Percentiles rank a stretch among this genome's conserved stretches.
Conservation (phyloP, 2,329 filamentous ascomycete genomes). For the Verticillium dahliae region DNA sequence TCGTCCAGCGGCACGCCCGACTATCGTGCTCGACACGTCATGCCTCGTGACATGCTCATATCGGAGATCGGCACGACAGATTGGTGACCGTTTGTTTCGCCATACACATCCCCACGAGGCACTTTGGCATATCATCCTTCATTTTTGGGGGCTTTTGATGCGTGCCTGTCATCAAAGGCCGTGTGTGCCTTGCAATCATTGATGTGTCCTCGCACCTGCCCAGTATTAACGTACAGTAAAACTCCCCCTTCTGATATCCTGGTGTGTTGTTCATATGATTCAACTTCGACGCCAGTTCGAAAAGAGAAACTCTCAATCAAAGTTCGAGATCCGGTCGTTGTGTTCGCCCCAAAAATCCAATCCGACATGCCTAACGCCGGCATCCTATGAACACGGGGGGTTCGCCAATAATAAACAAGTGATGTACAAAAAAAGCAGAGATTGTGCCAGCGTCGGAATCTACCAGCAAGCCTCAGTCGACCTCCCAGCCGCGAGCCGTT, state of each 20-base stretch:
- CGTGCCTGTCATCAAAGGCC: not conserved
- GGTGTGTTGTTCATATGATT: not conserved
- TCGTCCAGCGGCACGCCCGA: no score
- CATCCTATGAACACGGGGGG: not conserved
- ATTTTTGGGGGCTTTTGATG: not conserved
- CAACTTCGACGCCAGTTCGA: not conserved
- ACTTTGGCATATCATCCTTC: not conserved
- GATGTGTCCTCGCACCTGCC: not conserved
- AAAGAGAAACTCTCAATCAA: not conserved
- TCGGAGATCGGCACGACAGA: no score
- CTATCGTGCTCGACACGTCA: no score
- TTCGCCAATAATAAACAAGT: not conserved
- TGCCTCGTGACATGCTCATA: no score
- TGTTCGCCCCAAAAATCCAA: not conserved
- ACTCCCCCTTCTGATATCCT: not conserved
- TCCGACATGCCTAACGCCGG: not conserved
- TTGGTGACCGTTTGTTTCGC: no score
- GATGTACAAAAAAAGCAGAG: not conserved
- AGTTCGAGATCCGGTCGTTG: not conserved
- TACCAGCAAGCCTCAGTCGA: constrained; percentile 7
- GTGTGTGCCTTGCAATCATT: not conserved
- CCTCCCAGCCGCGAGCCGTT: constrained; percentile 9
- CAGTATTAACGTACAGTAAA: not conserved
- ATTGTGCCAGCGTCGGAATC: no score
- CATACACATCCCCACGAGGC: no score